Evolutionary conservation across 2,329 filamentous ascomycete genomes (phyloP).

Genomic region (Cylindrodendrum hubeiense): DNA sequence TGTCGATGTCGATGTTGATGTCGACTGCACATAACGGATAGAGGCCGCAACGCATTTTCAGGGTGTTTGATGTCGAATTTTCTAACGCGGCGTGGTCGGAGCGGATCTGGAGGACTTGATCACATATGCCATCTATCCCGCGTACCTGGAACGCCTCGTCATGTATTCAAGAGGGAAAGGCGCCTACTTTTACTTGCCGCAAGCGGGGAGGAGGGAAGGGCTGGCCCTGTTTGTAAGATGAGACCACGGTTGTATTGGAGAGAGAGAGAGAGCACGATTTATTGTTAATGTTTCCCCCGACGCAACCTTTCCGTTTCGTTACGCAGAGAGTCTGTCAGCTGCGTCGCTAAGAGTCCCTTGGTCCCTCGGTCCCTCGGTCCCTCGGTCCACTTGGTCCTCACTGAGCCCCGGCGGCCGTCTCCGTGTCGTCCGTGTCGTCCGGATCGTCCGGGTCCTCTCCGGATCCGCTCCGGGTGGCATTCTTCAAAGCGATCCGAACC

Average conservation of each 20-base stretch:
- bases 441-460: background rate
- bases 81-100: constrained; percentile 42
- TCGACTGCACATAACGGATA: constrained; percentile 45
- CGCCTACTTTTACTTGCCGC: constrained; percentile 29
- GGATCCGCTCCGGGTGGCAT: constrained; percentile 4
- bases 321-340: background rate
- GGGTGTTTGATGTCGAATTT: constrained; percentile 45
- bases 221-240: constrained; percentile 42
- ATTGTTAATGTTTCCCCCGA: constrained; percentile 23
- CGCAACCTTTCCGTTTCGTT: background rate
- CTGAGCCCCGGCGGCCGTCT: background rate
- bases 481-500: constrained; percentile 6
- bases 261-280: constrained; percentile 19
- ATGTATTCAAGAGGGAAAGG: constrained; percentile 40
- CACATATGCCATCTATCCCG: constrained; percentile 28
- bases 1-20: constrained; percentile 32
- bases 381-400: background rate
- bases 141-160: constrained; percentile 40
- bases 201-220: constrained; percentile 29
- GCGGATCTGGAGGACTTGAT: constrained; percentile 39
- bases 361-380: too few species aligned
- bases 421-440: background rate
- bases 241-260: constrained; percentile 25
- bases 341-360: background rate
- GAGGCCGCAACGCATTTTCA: constrained; percentile 45